A percentile compares a stretch with the other conserved stretches of the same genome.
phyloP scores from a whole-genome alignment of 495 filamentous ascomycete genomes.

The Trichoderma asperelloides region DNA sequence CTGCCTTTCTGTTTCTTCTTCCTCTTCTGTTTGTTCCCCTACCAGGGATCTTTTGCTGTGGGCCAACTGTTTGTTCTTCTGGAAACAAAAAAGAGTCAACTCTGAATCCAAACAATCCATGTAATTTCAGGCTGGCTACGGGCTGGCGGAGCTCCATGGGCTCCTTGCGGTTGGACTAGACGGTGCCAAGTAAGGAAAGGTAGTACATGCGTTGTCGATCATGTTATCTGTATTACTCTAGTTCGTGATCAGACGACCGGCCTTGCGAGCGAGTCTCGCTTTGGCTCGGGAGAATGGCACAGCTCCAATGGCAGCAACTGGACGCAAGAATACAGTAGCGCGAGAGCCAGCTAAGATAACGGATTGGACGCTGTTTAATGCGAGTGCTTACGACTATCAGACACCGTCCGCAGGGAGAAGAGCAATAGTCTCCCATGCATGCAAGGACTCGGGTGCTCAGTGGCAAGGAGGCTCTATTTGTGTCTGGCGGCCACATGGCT shows the following conservation, averaged over 20 bases:
- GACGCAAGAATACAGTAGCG: background rate
- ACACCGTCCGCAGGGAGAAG: background rate
- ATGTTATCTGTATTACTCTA: background rate
- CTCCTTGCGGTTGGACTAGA: background rate
- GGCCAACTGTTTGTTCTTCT: background rate
- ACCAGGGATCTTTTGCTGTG: background rate
- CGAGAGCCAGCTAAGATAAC: background rate
- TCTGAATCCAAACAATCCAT: background rate
- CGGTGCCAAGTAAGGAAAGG: background rate
- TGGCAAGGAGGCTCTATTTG: background rate
- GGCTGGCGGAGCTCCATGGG: background rate
- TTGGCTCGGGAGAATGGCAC: background rate
- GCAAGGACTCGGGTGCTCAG: background rate
- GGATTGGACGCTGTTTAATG: background rate
- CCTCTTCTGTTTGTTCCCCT: too few relatives aligned
- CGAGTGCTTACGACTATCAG: background rate
- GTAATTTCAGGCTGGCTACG: background rate
- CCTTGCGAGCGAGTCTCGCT: background rate
- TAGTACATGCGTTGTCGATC: background rate
- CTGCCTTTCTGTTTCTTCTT: background rate
- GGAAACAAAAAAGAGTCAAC: background rate
- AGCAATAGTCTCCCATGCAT: background rate
- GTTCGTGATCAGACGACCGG: background rate
- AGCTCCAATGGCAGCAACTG: background rate
- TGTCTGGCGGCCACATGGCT: slow-evolving; percentile 4